Evolutionary conservation across 495 filamentous ascomycete genomes (phyloP), one percentile per base, ranked within the genome.

Genomic region (Penicillium chermesinum): DNA sequence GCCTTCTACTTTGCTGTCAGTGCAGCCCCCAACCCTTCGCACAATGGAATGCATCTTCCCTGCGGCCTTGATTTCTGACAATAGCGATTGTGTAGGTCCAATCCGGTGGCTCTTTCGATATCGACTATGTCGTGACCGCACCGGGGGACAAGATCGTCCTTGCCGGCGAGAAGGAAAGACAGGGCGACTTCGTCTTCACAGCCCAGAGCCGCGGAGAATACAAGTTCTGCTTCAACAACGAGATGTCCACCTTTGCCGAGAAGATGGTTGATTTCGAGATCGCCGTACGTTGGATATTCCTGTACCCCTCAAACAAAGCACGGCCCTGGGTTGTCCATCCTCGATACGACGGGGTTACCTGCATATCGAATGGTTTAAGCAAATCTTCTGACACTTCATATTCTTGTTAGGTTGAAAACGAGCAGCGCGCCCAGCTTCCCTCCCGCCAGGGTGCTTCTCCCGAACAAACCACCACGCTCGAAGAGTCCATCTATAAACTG

Each of bases 181-280:
- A 97, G 71, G 93, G 93, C 38, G 94, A 99, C 68, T 96, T 95
- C 56, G 94, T 97, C 27, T 99, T 99, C 65, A 96, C 94, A 2
- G 94, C 93, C 3, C 87, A 87, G 55, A 87, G 95, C 38, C 52
- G 81, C n/a, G 94, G 94, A 39, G 93, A 97, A 59, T 97, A 97
- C 71, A 80, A 81, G 46, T 96, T 97, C 70, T 99, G 94, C 79
- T 97, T 99, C 74, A 85, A 93, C 71, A 99, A 97, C 59, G 88
- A 95, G 59, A 95, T 97, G 87, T 93, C 87, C 57, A 97, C 91
- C 2, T 96, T 93, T 59, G 84, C 91, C 17, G 94, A 99, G 73
- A 99, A 99, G 71, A 83, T 91, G 70, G 91, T 99, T 44, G 93
- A 99, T 64, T 97, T 99, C 62, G 94, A 99, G 72, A 96, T 99